These are phyloP conservation scores for Gigaspora rosea DNA, from an alignment of 192 early-diverging fungal species.

Conservation along the genomic window DNA sequence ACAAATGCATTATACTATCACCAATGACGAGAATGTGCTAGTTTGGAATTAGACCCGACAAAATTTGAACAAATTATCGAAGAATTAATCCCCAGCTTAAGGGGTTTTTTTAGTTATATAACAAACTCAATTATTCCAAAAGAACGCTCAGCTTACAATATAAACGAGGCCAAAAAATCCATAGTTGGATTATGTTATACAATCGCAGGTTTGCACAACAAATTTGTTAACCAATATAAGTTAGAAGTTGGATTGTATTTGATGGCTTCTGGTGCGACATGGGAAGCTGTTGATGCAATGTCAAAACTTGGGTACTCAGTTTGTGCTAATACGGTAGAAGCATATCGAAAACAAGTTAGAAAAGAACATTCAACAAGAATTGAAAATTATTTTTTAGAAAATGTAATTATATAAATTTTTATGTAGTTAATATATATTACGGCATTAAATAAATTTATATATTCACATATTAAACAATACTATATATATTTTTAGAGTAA, in stretches of 20 bases:
- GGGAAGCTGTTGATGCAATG: too few species aligned
- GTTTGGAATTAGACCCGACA: background rate
- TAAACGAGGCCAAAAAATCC: too few species aligned
- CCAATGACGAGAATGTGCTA: background rate
- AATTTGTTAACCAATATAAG: slow-evolving; percentile 15
- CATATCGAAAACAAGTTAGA: background rate
- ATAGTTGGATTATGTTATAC: too few species aligned
- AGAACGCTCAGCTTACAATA: too few species aligned
- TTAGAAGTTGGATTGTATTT: slow-evolving; percentile 23
- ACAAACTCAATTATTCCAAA: too few species aligned
- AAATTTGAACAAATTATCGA: background rate
- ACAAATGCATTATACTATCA: background rate
- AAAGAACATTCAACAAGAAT: background rate
- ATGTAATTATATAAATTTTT: slow-evolving; percentile 10
- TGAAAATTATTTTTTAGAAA: background rate
- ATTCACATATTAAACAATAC: background rate
- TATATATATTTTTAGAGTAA: background rate
- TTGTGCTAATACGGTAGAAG: background rate
- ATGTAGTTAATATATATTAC: too few species aligned
- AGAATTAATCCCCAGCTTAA: background rate
- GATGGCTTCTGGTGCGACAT: background rate
- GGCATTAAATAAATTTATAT: too few species aligned
- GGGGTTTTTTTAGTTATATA: background rate
- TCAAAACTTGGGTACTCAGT: background rate
- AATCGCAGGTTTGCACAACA: slow-evolving; percentile 6